These are phyloP conservation scores for Leucocoprinus birnbaumii DNA, from an alignment of 768 basidiomycete species.

Conservation along the genomic window DNA sequence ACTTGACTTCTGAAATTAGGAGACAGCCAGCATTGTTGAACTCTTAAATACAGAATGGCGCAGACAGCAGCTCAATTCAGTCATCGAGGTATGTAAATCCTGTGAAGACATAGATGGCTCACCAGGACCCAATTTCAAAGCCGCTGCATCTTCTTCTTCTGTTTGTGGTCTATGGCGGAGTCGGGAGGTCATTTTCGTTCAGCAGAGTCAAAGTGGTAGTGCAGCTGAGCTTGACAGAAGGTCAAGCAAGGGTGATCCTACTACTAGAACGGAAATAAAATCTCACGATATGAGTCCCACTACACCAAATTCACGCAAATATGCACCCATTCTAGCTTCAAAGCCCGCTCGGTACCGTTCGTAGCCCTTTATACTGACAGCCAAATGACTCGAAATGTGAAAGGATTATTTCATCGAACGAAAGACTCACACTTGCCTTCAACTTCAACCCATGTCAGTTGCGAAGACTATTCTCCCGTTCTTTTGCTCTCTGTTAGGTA, in stretches of 20 bases:
- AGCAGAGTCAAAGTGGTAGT: not conserved
- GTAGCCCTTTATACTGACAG: too few relatives aligned
- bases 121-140: constrained; percentile 81
- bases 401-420: too few relatives aligned
- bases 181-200: constrained; percentile 48
- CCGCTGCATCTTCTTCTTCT: constrained; percentile 86
- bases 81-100: too few relatives aligned
- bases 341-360: too few relatives aligned
- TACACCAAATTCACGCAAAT: constrained; percentile 10
- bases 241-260: too few relatives aligned
- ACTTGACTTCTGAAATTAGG: constrained; percentile 90
- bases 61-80: not conserved
- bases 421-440: too few relatives aligned
- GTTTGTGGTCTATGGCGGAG: constrained; percentile 60
- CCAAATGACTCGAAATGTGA: too few relatives aligned
- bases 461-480: not conserved
- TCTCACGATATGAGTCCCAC: too few relatives aligned
- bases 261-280: too few relatives aligned
- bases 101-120: constrained; percentile 5
- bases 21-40: constrained; percentile 92
- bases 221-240: too few relatives aligned
- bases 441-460: too few relatives aligned
- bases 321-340: not conserved
- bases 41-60: constrained; percentile 39
- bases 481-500: not conserved